phyloP scores from a whole-genome alignment of 2,329 filamentous ascomycete species.

The Colletotrichum lindemuthianum region DNA sequence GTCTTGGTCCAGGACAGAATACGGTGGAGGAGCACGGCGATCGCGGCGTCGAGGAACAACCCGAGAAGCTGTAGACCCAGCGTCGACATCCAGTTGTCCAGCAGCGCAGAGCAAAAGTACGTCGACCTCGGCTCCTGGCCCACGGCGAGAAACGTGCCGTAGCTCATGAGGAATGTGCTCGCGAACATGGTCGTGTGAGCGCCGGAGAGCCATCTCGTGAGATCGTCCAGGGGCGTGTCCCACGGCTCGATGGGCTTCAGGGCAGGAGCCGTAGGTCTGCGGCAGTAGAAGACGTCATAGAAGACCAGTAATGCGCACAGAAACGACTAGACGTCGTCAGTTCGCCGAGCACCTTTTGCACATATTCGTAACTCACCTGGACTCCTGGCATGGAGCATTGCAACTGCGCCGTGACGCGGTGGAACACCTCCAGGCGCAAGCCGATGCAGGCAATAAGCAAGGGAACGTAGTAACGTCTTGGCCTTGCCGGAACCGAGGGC shows the following conservation, averaged over 20 bases:
- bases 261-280: constrained; percentile 40
- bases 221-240: constrained; percentile 58
- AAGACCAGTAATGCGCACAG: constrained; percentile 55
- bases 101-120: constrained; percentile 59
- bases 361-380: constrained; percentile 49
- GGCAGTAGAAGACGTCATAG: constrained; percentile 56
- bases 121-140: constrained; percentile 56
- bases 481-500: constrained; percentile 54
- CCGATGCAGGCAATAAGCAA: constrained; percentile 56
- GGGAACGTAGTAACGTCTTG: constrained; percentile 57
- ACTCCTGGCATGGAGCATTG: constrained; percentile 62
- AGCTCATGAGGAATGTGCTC: constrained; percentile 51
- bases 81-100: constrained; percentile 51
- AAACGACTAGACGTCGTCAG: constrained; percentile 51
- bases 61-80: constrained; percentile 56
- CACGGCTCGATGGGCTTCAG: constrained; percentile 58
- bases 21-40: constrained; percentile 61
- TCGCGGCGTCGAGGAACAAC: constrained; percentile 56
- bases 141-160: constrained; percentile 53
- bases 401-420: constrained; percentile 56
- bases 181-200: constrained; percentile 51
- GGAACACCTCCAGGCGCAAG: constrained; percentile 58
- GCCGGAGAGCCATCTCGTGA: constrained; percentile 57
- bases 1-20: constrained; percentile 62
- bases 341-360: too few relatives aligned